Conservation (phyloP, 192 early-diverging fungal genomes). For the Geranomyces michiganensis region DNA sequence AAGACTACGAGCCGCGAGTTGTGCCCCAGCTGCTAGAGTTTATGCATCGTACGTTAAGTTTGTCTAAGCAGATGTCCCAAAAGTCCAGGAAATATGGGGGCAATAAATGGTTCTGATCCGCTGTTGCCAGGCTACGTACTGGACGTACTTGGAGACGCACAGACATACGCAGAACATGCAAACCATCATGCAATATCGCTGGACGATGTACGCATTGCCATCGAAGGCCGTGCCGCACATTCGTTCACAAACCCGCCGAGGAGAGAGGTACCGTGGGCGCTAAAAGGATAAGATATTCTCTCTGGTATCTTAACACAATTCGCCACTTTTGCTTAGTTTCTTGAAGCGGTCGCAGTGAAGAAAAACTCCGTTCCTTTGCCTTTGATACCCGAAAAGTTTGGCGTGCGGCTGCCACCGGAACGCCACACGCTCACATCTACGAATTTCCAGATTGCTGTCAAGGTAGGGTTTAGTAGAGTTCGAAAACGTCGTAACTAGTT, state of each 20-base stretch:
- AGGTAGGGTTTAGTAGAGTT: constrained; percentile 16
- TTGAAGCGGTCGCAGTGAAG: constrained; percentile 48
- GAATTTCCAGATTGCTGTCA: constrained; percentile 50
- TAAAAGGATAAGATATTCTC: too few species aligned
- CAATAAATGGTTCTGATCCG: too few species aligned
- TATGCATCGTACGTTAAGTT: constrained; percentile 80
- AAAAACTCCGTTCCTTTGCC: constrained; percentile 58
- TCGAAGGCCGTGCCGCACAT: constrained; percentile 87
- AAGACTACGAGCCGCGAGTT: constrained; percentile 89
- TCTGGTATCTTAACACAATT: too few species aligned
- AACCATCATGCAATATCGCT: constrained; percentile 72
- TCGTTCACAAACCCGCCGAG: constrained; percentile 89
- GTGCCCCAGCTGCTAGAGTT: constrained; percentile 92
- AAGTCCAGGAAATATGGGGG: not conserved
- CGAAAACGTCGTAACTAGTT: too few species aligned
- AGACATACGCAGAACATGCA: constrained; percentile 91
- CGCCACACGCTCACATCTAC: constrained; percentile 50
- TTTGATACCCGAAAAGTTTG: constrained; percentile 54
- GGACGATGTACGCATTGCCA: constrained; percentile 88
- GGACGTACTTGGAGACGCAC: constrained; percentile 90
- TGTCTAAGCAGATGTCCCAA: not conserved
- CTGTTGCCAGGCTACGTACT: constrained; percentile 81
- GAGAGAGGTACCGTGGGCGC: constrained; percentile 71
- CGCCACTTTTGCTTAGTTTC: constrained; percentile 21
- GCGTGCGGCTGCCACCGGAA: constrained; percentile 59